Evolutionary conservation across 2,329 filamentous ascomycete species (phyloP), one percentile per base, ranked within the genome.

Genomic region (Pseudocercospora musae): DNA sequence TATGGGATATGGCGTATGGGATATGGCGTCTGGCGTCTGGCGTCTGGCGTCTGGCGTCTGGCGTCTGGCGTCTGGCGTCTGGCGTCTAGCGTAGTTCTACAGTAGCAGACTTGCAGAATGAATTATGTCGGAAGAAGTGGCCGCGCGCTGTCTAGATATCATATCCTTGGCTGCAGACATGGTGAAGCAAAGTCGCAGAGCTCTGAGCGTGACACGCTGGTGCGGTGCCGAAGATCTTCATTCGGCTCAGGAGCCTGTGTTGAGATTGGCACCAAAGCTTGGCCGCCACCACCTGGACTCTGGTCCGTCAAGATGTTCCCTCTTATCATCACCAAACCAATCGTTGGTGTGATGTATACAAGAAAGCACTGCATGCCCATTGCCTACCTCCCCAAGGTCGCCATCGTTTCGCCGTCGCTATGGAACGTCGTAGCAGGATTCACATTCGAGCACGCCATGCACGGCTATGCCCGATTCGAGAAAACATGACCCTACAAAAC

Each of bases 171-270:
- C 33, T 37, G 15, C 5, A 40, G 37, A 15, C 37, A 40, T 40
- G 37, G 8, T n/a, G n/a, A 3, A 18, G 15, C 1, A 18, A n/a
- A 18, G 37, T 40, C 15, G 37, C 37, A 40, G 37, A 40, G 37
- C 37, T 18, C 37, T 40, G 37, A 21, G 23, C 18, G 44, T 48
- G 44, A 48, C 15, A 20, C 13, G 44, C 20, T 25, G 23, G 23
- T 25, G 23, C 48, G 48, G 48, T 52, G 48, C 25, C 48, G 48
- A 52, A 52, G 48, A 52, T 52, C 48, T 29, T 52, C 48, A 52
- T 52, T 15, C 20, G 21, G 48, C 33, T 50, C 23, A 23, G 48
- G 48, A 23, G 20, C 48, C 23, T 9, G 48, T 15, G 33, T 37
- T 37, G 33, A 37, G 33, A 37, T 37, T 37, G 33, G 33, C 33